These are phyloP conservation scores for Tolypocladium tropicale DNA, from an alignment of 2,329 filamentous ascomycete genomes.

Conservation along the genomic window DNA sequence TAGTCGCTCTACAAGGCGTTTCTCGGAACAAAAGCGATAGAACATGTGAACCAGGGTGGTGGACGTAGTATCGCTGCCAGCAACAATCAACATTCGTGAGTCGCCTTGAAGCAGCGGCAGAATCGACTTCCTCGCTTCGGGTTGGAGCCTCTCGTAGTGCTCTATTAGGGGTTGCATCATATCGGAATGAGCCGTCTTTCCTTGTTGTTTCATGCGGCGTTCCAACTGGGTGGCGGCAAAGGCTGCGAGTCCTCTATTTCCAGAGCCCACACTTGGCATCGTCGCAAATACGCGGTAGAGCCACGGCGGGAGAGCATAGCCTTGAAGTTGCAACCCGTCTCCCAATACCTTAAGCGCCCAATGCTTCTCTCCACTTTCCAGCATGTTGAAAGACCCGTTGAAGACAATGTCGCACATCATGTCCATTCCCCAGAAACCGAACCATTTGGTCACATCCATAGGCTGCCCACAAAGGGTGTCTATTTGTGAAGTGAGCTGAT, in stretches of 20 bases:
- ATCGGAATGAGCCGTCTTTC: not conserved
- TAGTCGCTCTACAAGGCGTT: not conserved
- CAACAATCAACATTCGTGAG: constrained; percentile 1
- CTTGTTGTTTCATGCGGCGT: not conserved
- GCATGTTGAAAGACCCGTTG: constrained; percentile 1
- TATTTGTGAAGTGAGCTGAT: not conserved
- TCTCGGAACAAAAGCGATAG: constrained; percentile 1
- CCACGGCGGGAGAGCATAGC: not conserved
- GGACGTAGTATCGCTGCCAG: constrained; percentile 3
- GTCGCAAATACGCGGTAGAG: not conserved
- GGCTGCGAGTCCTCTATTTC: not conserved
- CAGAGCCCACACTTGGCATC: not conserved
- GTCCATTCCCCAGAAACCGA: constrained; percentile 3
- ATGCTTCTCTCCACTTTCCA: not conserved
- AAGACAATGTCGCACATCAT: constrained; percentile 5
- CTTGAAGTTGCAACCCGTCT: not conserved
- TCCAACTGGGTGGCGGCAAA: not conserved
- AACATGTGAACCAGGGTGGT: not conserved
- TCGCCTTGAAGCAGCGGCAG: constrained; percentile 1
- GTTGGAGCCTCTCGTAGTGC: not conserved
- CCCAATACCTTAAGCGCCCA: not conserved
- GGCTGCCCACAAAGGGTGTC: not conserved
- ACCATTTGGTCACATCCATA: constrained; percentile 3
- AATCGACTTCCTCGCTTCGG: not conserved
- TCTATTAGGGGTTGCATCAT: not conserved